phyloP scores from a whole-genome alignment of 73 alveolate genomes.

The Paramecium primaurelia region DNA sequence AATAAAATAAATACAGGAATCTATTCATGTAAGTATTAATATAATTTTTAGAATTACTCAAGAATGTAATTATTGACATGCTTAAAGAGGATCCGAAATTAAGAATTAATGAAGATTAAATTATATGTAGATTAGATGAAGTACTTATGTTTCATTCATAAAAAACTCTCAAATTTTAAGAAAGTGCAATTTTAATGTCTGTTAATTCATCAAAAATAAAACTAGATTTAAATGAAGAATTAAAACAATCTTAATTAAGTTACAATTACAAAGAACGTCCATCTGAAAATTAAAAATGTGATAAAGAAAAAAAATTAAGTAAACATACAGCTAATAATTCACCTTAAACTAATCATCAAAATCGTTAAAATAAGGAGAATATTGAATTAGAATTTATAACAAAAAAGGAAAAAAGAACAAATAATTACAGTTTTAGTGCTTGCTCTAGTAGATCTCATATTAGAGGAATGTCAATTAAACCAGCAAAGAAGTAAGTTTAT shows the following conservation, averaged over 20 bases:
- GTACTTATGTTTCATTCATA: not conserved
- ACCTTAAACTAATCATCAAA: not conserved
- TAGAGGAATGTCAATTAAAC: not conserved
- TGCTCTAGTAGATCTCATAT: conserved; percentile 12
- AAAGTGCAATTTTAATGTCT: not conserved
- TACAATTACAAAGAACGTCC: not conserved
- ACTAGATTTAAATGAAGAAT: not conserved
- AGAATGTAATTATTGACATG: not conserved
- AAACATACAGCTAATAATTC: not conserved
- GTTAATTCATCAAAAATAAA: not conserved
- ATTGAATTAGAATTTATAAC: not conserved
- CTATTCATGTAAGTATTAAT: not conserved
- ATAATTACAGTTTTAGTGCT: not conserved
- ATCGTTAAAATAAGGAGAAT: not conserved
- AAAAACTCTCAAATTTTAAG: not conserved
- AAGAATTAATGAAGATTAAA: not conserved
- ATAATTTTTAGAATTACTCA: not conserved
- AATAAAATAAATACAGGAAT: not conserved
- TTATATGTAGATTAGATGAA: not conserved
- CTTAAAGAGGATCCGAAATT: not conserved
- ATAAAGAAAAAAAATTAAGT: not conserved
- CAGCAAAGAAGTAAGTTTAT: not conserved
- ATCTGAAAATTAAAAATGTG: not conserved
- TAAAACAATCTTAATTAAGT: not conserved
- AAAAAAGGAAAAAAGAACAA: not conserved